Base-by-base conservation (phyloP, 345 rosid genomes). In the Kandelia obovata region DNA sequence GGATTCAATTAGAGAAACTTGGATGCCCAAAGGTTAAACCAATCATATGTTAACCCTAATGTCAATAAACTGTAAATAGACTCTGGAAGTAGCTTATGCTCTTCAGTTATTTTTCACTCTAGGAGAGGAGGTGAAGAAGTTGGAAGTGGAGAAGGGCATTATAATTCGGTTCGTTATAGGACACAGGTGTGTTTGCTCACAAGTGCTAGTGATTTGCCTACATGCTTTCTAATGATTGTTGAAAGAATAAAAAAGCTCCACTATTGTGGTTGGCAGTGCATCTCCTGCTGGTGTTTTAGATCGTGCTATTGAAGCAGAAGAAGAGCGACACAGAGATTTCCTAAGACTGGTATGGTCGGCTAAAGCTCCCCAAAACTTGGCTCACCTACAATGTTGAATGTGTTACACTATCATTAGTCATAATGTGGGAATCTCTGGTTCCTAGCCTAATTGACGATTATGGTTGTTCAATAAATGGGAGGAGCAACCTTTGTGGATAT, bases 1-100 rank as follows among this genome's bases (percentile, higher is more conserved):
- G 68, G 89, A 89, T 66, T 89, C 96, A n/a, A 87, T 89, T 66
- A 83, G 96, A 73, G 82, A 85, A 65, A 84, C 89, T 58, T 89
- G 90, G 96, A 73, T 89, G 89, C 96, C 84, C 21, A 84, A 82
- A 85, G 96, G 96, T 86, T 64, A 69, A 52, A 46, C 72, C 6
- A 39, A 39, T 2, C 46, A 39, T 10, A 39, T 58, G 23, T 13
- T 34, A 43, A 39, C 46, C 46, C 46, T 1, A 39, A 2, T 30
- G 0, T 71, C 6, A 11, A 19, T 58, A 21, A 43, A 21, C 47
- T 56, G 34, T 25, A 1, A 19, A 2, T 7, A 47, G 2, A 39
- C 9, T 27, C 21, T 10, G 43, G 31, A 57, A 62, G 51, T 58
- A 68, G 5, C 69, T 72, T 58, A 68, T 47, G 31, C 34, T 39